A percentile compares a stretch with the other conserved stretches of the same genome.
These are phyloP conservation scores for Parmelia sp. DNA, from an alignment of 495 filamentous ascomycete species.

Conservation along the genomic window DNA sequence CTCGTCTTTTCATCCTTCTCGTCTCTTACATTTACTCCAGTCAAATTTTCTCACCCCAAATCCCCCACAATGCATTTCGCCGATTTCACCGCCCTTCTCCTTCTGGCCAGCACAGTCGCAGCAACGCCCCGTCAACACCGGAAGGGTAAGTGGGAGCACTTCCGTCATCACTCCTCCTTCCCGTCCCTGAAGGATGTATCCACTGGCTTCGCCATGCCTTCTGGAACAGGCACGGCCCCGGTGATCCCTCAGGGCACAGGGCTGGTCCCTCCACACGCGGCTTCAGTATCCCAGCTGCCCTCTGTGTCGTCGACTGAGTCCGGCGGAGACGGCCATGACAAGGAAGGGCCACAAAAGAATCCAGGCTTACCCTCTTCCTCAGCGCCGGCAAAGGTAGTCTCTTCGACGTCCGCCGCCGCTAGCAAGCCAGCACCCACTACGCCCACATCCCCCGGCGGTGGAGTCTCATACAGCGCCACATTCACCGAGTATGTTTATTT, in stretches of 20 bases:
- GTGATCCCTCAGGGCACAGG: slow-evolving; percentile 1
- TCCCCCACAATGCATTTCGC: slow-evolving; percentile 7
- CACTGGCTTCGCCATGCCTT: not conserved
- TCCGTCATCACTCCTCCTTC: slow-evolving; percentile 9
- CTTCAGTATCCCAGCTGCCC: not conserved
- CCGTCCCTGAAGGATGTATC: not conserved
- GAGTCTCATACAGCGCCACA: slow-evolving; percentile 1
- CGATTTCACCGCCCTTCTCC: not conserved
- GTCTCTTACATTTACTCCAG: not conserved
- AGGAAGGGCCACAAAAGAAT: not conserved
- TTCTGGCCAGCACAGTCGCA: slow-evolving; percentile 4
- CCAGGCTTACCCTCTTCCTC: slow-evolving; percentile 4
- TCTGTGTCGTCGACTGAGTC: not conserved
- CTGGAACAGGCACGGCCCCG: not conserved
- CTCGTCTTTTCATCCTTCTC: slow-evolving; percentile 3
- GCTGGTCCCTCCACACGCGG: not conserved
- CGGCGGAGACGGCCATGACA: not conserved
- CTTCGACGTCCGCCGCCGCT: not conserved
- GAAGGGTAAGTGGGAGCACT: slow-evolving; percentile 6
- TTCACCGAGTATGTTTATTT: slow-evolving; percentile 10
- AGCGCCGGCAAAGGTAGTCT: not conserved
- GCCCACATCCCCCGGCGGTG: not conserved
- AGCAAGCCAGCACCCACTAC: not conserved
- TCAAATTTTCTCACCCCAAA: not conserved
- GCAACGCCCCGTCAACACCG: slow-evolving; percentile 4